These are phyloP conservation scores for Kondoa subrosea DNA, from an alignment of 768 basidiomycete species.

Conservation along the genomic window DNA sequence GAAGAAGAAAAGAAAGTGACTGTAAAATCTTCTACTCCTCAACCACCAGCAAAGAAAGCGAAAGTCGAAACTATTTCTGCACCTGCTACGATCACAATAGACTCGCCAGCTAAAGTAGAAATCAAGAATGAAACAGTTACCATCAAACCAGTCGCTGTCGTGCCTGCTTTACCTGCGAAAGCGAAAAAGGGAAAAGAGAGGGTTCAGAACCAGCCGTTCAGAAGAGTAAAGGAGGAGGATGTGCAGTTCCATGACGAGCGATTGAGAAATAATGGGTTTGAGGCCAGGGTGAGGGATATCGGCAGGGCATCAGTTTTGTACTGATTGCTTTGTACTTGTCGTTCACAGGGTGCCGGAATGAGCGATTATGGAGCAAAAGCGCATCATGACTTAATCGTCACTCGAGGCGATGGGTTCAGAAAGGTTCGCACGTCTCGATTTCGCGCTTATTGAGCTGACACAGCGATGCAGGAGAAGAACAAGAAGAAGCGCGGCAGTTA, in stretches of 20 bases:
- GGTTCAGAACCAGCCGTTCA: slow-evolving; percentile 51
- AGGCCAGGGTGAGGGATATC: slow-evolving; percentile 46
- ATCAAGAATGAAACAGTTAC: slow-evolving; percentile 4
- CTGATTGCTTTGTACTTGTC: background rate
- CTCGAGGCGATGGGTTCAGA: slow-evolving; percentile 81
- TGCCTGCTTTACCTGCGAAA: background rate
- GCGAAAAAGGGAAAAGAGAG: slow-evolving; percentile 5
- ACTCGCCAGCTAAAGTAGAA: background rate
- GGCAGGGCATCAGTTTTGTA: background rate
- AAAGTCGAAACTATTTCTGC: background rate
- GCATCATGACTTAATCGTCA: slow-evolving; percentile 70
- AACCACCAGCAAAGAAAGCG: background rate
- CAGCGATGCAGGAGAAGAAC: background rate
- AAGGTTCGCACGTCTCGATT: slow-evolving; percentile 58
- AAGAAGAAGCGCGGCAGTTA: slow-evolving; percentile 11
- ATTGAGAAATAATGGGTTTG: slow-evolving; percentile 58
- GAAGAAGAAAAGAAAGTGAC: background rate
- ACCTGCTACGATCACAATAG: background rate
- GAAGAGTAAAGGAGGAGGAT: slow-evolving; percentile 54
- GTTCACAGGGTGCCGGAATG: slow-evolving; percentile 41
- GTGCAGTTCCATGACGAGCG: slow-evolving; percentile 38
- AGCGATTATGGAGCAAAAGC: slow-evolving; percentile 82
- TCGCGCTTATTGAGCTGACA: background rate
- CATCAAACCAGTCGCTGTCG: slow-evolving; percentile 7
- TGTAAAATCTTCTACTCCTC: background rate